A percentile compares a stretch with the other conserved stretches of the same genome.
Conservation (phyloP, 257 asterid genomes). For the Plantago elongata region DNA sequence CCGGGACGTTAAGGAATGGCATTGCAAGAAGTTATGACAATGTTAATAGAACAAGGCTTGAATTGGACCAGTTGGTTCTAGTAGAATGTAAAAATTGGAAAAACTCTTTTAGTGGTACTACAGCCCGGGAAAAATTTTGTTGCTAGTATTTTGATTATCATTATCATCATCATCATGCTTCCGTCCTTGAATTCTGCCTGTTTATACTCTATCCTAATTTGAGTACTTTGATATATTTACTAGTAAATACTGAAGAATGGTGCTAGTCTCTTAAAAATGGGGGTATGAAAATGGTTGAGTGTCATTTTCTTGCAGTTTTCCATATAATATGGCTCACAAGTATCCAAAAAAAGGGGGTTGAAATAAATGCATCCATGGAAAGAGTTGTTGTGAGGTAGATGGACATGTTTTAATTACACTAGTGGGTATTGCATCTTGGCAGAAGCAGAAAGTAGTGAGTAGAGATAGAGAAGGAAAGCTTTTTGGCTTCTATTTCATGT, state of each 20-base stretch:
- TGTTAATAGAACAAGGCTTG: slow-evolving; percentile 43
- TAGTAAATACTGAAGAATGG: background rate
- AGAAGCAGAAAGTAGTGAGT: slow-evolving; percentile 5
- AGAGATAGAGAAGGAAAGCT: background rate
- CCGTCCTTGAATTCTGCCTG: slow-evolving; percentile 11
- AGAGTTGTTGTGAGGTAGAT: slow-evolving; percentile 12
- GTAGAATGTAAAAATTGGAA: slow-evolving; percentile 34
- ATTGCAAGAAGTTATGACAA: background rate
- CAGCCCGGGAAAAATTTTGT: slow-evolving; percentile 44
- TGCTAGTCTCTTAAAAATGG: background rate
- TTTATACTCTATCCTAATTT: slow-evolving; percentile 32
- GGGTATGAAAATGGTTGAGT: slow-evolving; percentile 21
- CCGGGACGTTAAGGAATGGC: background rate
- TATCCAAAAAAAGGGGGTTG: slow-evolving; percentile 29
- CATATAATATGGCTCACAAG: slow-evolving; percentile 12
- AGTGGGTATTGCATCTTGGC: background rate
- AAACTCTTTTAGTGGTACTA: slow-evolving; percentile 4
- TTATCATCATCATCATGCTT: background rate
- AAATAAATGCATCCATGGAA: slow-evolving; percentile 26
- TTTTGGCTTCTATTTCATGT: slow-evolving; percentile 50
- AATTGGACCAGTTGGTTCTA: slow-evolving; percentile 30
- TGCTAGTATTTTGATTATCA: slow-evolving; percentile 18
- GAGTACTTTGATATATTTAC: slow-evolving; percentile 19
- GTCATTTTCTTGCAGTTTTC: slow-evolving; percentile 24
- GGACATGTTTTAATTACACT: slow-evolving; percentile 12